Percentiles rank a stretch among this genome's conserved stretches.
Conservation (phyloP, 192 early-diverging fungal genomes). For the Bifiguratus adelaidae region DNA sequence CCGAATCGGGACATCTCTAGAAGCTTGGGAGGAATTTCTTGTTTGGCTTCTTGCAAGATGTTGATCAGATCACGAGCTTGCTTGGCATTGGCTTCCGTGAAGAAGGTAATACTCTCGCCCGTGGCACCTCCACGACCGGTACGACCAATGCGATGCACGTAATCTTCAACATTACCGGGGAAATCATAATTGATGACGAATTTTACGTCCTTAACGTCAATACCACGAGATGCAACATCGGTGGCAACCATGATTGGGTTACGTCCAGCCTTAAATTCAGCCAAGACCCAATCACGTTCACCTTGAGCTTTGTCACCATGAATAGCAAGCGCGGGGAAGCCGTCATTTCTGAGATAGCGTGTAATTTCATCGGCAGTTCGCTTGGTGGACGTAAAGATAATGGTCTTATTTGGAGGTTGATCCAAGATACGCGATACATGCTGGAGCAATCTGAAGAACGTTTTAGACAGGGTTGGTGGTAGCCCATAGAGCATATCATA, state of each 20-base stretch:
- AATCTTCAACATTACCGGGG: constrained; percentile 86
- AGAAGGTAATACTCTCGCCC: constrained; percentile 90
- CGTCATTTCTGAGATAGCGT: constrained; percentile 77
- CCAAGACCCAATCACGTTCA: constrained; percentile 94
- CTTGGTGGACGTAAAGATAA: constrained; percentile 95
- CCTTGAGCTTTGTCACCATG: constrained; percentile 95
- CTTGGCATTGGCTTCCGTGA: constrained; percentile 79
- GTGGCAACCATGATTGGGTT: constrained; percentile 95
- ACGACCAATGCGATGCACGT: constrained; percentile 91
- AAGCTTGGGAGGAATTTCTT: constrained; percentile 74
- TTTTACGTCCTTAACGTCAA: constrained; percentile 92
- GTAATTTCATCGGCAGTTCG: constrained; percentile 86
- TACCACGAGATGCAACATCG: constrained; percentile 94
- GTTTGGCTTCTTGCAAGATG: constrained; percentile 85
- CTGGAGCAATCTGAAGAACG: constrained; percentile 39
- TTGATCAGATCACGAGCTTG: constrained; percentile 75
- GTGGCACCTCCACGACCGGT: constrained; percentile 89
- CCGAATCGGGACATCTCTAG: constrained; percentile 49
- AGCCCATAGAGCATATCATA: neutral
- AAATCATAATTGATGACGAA: constrained; percentile 97
- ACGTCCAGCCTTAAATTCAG: constrained; percentile 80
- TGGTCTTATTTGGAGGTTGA: constrained; percentile 61
- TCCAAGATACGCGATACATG: constrained; percentile 81
- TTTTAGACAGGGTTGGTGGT: neutral
- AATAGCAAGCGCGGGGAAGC: constrained; percentile 88